Percentiles rank a stretch among this genome's conserved stretches.
phyloP scores from a whole-genome alignment of 352 stramenopile genomes.

The Phytophthora cactorum region DNA sequence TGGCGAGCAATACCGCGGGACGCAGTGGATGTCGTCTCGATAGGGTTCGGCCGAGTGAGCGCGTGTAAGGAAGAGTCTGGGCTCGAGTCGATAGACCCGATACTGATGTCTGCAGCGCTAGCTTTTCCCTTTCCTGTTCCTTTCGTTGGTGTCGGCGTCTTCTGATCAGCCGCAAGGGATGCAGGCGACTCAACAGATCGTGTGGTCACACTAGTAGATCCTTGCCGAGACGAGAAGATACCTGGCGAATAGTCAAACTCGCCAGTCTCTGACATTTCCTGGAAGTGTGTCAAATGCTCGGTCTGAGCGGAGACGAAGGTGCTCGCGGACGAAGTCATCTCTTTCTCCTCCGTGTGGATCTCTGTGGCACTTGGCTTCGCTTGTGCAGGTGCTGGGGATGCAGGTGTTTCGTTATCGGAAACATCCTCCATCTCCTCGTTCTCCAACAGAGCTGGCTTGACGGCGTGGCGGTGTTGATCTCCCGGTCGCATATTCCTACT shows the following conservation, averaged over 20 bases:
- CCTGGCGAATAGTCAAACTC: constrained; percentile 63
- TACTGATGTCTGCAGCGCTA: constrained; percentile 26
- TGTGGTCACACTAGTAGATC: constrained; percentile 37
- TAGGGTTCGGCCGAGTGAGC: constrained; percentile 50
- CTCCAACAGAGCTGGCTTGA: constrained; percentile 31
- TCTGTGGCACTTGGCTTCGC: constrained; percentile 5
- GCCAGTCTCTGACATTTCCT: constrained; percentile 28
- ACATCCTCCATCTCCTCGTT: constrained; percentile 54
- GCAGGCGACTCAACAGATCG: constrained; percentile 24
- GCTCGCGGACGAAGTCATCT: constrained; percentile 8
- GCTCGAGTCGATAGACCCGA: constrained; percentile 60
- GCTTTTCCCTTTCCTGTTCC: constrained; percentile 25
- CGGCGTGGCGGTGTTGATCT: constrained; percentile 24
- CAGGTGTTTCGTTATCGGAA: constrained; percentile 19
- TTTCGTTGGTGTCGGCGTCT: constrained; percentile 30
- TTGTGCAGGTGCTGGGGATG: constrained; percentile 13
- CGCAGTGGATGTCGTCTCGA: constrained; percentile 19
- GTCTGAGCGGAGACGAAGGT: constrained; percentile 27
- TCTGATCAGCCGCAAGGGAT: constrained; percentile 4
- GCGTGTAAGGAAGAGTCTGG: constrained; percentile 37
- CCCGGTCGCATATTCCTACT: constrained; percentile 44
- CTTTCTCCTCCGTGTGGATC: constrained; percentile 11
- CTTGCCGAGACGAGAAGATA: constrained; percentile 71
- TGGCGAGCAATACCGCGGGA: constrained; percentile 46
- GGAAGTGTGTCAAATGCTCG: constrained; percentile 33